phyloP scores from a whole-genome alignment of 257 asterid genomes.

The Forsythia suspensa region DNA sequence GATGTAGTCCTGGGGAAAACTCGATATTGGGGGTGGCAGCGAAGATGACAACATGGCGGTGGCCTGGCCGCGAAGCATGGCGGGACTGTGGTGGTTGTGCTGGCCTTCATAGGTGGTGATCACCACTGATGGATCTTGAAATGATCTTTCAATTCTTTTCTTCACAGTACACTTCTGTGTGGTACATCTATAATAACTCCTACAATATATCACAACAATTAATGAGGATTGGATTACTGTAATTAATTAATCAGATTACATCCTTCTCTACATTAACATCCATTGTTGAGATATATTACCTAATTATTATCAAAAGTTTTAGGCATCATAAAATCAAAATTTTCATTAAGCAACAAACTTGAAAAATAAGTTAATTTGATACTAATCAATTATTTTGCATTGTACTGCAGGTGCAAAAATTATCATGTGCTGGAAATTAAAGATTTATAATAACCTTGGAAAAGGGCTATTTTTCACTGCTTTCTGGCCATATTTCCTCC shows the following conservation, averaged over 20 bases:
- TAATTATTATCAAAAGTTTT: too few relatives aligned
- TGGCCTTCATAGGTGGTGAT: conserved; percentile 92
- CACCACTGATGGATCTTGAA: conserved; percentile 69
- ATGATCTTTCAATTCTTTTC: conserved; percentile 85
- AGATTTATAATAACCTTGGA: conserved; percentile 54
- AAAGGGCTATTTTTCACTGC: conserved; percentile 86
- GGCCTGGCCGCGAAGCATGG: conserved; percentile 58
- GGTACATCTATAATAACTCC: conserved; percentile 91
- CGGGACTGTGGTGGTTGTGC: conserved; percentile 86
- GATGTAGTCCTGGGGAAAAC: conserved; percentile 33
- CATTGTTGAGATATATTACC: too few relatives aligned
- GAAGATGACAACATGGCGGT: conserved; percentile 51
- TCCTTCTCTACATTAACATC: neutral
- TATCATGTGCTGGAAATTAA: neutral
- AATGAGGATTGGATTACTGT: neutral
- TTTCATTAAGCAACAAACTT: neutral
- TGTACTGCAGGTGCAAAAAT: neutral
- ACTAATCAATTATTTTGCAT: neutral
- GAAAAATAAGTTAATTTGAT: neutral
- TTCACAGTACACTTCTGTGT: conserved; percentile 75
- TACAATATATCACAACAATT: conserved; percentile 5
- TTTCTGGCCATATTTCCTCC: conserved; percentile 92
- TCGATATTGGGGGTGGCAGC: conserved; percentile 25
- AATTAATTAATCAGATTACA: neutral
- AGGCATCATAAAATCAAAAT: too few relatives aligned